These are phyloP conservation scores for Sedum album DNA, from an alignment of 164 flowering plant genomes.

Conservation along the genomic window DNA sequence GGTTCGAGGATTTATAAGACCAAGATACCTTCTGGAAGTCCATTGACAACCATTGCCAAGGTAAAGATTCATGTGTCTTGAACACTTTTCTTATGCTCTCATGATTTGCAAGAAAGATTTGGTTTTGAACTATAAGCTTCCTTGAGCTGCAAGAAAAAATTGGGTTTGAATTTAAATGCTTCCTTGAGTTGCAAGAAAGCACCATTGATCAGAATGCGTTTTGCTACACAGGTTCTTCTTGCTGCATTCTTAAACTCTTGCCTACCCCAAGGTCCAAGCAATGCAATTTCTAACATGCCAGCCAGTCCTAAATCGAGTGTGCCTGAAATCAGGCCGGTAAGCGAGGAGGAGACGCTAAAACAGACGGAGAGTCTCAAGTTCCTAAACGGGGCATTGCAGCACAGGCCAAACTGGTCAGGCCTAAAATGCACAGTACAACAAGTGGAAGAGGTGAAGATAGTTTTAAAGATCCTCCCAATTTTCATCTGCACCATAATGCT, in stretches of 20 bases:
- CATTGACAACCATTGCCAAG: slow-evolving; percentile 63
- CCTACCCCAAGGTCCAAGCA: slow-evolving; percentile 21
- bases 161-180: too few relatives aligned
- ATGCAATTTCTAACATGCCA: slow-evolving; percentile 33
- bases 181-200: background rate
- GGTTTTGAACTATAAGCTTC: too few relatives aligned
- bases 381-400: slow-evolving; percentile 3
- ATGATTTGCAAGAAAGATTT: slow-evolving; percentile 1
- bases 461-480: slow-evolving; percentile 7
- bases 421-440: slow-evolving; percentile 6
- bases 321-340: background rate
- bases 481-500: slow-evolving; percentile 12
- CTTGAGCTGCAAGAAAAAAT: too few relatives aligned
- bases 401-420: background rate
- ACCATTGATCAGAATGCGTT: background rate
- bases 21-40: slow-evolving; percentile 25
- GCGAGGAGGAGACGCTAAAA: background rate
- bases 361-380: background rate
- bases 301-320: background rate
- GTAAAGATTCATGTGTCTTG: slow-evolving; percentile 19
- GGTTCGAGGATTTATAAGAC: slow-evolving; percentile 18
- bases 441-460: slow-evolving; percentile 11
- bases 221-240: background rate
- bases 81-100: background rate
- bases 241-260: background rate